Evolutionary conservation across 208 protist genomes (phyloP).

Genomic region (Acanthamoeba triangularis): DNA sequence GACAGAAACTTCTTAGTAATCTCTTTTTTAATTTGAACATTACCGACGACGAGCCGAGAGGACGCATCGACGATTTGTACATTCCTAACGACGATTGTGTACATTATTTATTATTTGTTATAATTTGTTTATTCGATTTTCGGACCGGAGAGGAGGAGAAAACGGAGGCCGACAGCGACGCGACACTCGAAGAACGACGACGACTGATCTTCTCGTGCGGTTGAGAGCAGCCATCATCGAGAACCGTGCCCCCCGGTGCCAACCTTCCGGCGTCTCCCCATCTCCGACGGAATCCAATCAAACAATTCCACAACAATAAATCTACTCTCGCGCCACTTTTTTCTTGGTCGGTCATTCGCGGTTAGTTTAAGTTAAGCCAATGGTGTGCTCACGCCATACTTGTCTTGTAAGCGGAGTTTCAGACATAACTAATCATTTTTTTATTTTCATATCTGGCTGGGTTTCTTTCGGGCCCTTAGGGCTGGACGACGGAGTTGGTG

Average conservation of each 20-base stretch:
- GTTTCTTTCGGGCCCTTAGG: too few relatives aligned
- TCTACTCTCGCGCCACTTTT: too few relatives aligned
- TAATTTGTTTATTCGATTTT: background rate
- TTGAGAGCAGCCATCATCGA: conserved; percentile 57
- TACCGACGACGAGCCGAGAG: background rate
- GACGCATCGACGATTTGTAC: background rate
- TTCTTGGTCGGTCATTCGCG: too few relatives aligned
- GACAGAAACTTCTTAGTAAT: background rate
- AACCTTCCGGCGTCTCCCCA: background rate
- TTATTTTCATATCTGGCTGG: too few relatives aligned
- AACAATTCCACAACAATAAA: background rate
- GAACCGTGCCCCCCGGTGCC: background rate
- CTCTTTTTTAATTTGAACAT: background rate
- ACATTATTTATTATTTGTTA: background rate
- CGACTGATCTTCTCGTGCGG: conserved; percentile 1
- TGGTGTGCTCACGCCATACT: too few relatives aligned
- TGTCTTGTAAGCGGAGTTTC: too few relatives aligned
- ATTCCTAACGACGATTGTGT: background rate
- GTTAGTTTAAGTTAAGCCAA: too few relatives aligned
- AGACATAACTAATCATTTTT: too few relatives aligned
- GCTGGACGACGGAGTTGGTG: too few relatives aligned
- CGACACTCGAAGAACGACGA: conserved; percentile 29
- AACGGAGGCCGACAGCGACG: background rate
- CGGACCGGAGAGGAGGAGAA: background rate
- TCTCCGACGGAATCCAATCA: background rate